A percentile compares a stretch with the other conserved stretches of the same genome.
Conservation (phyloP, 352 stramenopile genomes). For the Phytopythium litorale region DNA sequence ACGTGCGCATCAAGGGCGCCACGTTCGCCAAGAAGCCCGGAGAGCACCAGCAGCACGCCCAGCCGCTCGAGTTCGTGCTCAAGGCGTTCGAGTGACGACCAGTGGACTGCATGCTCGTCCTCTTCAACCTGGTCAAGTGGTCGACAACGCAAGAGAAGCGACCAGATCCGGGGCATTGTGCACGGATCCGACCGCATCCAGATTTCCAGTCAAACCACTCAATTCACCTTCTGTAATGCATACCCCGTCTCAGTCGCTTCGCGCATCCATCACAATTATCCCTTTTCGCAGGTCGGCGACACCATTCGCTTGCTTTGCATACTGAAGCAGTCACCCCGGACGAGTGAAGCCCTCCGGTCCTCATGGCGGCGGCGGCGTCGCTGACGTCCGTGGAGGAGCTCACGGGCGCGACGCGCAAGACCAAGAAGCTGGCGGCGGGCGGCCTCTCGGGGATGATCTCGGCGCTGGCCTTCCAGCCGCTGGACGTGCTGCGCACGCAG, state of each 20-base stretch:
- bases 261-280: slow-evolving; percentile 1
- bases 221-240: not conserved
- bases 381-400: slow-evolving; percentile 27
- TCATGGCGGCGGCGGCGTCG: slow-evolving; percentile 17
- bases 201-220: not conserved
- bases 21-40: not conserved
- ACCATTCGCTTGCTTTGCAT: not conserved
- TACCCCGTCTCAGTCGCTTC: not conserved
- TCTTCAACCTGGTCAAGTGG: too few species aligned
- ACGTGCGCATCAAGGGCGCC: not conserved
- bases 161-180: too few species aligned
- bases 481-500: slow-evolving; percentile 83
- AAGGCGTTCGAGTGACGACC: not conserved
- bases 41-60: not conserved
- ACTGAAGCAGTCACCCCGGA: not conserved
- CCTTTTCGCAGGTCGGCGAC: not conserved
- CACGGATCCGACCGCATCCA: too few species aligned
- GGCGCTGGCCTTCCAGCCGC: slow-evolving; percentile 78
- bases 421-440: slow-evolving; percentile 67
- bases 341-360: not conserved
- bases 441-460: slow-evolving; percentile 76
- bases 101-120: too few species aligned
- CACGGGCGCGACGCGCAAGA: slow-evolving; percentile 36
- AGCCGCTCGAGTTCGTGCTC: not conserved
- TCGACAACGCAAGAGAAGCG: too few species aligned